Conservation (phyloP, 1,284 basidiomycete species). For the Rhizoctonia solani region DNA sequence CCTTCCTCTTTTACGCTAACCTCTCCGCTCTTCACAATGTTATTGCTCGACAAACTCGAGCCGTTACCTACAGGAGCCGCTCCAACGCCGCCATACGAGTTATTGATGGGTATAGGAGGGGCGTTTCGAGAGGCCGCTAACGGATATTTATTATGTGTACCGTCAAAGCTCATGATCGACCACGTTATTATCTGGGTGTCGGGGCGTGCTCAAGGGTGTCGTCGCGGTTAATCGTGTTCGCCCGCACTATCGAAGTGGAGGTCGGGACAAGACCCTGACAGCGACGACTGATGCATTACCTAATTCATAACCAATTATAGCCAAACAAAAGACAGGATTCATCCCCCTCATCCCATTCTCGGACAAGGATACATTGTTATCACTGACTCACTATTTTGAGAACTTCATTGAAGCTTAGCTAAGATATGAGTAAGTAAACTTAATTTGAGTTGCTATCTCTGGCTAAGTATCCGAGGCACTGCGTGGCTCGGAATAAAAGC, state of each 20-base stretch:
- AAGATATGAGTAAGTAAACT: no score
- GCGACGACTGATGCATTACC: slow-evolving; percentile 4
- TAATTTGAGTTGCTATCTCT: no score
- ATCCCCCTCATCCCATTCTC: not conserved
- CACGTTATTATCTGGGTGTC: not conserved
- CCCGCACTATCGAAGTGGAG: not conserved
- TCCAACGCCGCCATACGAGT: slow-evolving; percentile 54
- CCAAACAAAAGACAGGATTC: not conserved
- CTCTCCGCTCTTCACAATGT: slow-evolving; percentile 64
- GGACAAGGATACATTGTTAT: no score
- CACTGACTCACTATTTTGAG: no score
- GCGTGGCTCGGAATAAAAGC: no score
- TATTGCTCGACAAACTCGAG: slow-evolving; percentile 42
- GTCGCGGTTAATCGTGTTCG: slow-evolving; percentile 7
- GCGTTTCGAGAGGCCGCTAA: slow-evolving; percentile 64
- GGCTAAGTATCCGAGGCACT: no score
- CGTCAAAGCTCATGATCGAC: slow-evolving; percentile 10
- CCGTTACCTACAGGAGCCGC: slow-evolving; percentile 67
- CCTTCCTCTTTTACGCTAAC: slow-evolving; percentile 90
- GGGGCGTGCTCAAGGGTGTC: not conserved
- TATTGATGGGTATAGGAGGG: slow-evolving; percentile 59
- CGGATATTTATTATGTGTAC: slow-evolving; percentile 37
- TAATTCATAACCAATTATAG: slow-evolving; percentile 1
- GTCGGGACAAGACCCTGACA: slow-evolving; percentile 7
- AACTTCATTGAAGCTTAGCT: no score